Conservation (phyloP, 768 basidiomycete genomes). For the Ramaria sp. region DNA sequence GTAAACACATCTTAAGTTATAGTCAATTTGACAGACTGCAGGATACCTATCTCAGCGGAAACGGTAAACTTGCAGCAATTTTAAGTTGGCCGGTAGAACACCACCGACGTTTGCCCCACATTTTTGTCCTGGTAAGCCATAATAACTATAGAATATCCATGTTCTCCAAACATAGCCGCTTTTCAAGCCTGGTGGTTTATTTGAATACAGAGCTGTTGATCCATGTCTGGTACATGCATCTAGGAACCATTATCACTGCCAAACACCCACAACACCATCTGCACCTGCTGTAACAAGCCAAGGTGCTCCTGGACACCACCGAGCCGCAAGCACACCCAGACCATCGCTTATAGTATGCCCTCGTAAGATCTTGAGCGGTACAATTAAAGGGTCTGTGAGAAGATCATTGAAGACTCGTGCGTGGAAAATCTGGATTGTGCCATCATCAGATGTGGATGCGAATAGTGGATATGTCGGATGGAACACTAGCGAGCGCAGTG, state of each 20-base stretch:
- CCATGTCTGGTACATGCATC: no score
- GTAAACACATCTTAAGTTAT: no score
- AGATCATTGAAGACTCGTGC: constrained; percentile 89
- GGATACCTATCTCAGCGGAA: no score
- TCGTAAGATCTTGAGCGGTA: constrained; percentile 89
- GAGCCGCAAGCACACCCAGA: constrained; percentile 82
- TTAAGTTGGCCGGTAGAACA: no score
- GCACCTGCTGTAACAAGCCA: constrained; percentile 92
- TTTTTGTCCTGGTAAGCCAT: no score
- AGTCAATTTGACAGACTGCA: no score
- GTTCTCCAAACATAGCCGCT: no score
- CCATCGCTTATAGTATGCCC: constrained; percentile 84
- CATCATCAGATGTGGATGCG: constrained; percentile 94
- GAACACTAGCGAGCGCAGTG: constrained; percentile 88
- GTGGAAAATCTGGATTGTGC: constrained; percentile 95
- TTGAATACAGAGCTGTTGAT: no score
- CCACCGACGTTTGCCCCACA: no score
- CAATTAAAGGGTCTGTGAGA: constrained; percentile 95
- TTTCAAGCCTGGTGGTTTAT: no score
- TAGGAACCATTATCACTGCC: constrained; percentile 29
- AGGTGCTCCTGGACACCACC: constrained; percentile 82
- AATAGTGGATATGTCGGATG: constrained; percentile 93
- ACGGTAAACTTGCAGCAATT: no score
- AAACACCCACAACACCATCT: constrained; percentile 79
- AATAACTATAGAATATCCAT: no score